Evolutionary conservation across 2,329 filamentous ascomycete species (phyloP), one percentile per base, ranked within the genome.

Genomic region (Trichoderma oligosporum): DNA sequence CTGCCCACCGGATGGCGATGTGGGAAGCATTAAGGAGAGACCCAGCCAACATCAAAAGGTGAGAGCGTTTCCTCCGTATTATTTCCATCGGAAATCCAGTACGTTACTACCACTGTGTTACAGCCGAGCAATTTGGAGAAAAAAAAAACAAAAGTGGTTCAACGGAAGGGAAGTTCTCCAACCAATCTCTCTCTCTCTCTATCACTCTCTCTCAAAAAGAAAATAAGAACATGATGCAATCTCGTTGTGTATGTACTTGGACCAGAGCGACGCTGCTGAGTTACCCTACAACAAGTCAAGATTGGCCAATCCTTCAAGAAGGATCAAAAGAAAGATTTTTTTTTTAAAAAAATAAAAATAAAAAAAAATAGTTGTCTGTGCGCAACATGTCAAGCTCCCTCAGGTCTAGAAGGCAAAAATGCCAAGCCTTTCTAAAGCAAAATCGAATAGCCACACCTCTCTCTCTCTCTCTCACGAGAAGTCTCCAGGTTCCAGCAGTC

Each of bases 191-290:
- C n/a, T n/a, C n/a, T n/a, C n/a, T n/a, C n/a, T n/a, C n/a, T n/a
- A n/a, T n/a, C n/a, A n/a, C n/a, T n/a, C n/a, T n/a, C n/a, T n/a
- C n/a, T n/a, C n/a, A 31, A 31, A 31, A 31, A 5, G 6, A 31
- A 31, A 31, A 31, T 31, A 11, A 5, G 27, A 31, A 31, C 27
- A 44, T 54, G 51, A 54, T 54, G 41, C 51, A 54, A 45, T 44
- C 22, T 38, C 31, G 29, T 38, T 31, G 51, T n/a, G 18, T 51
- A n/a, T 39, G 14, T 16, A 11, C 22, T 16, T 18, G 5, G 27
- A 31, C 41, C 12, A 9, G 5, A 5, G n/a, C 33, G n/a, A 9
- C 8, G 33, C 31, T 41, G 35, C 33, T 24, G 48, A 52, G 48
- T 31, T 55, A 55, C 51, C 51, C 51, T 45, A 31, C 18, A 55